Conservation (phyloP, 1,284 basidiomycete genomes). For the Ustilago cynodontis region DNA sequence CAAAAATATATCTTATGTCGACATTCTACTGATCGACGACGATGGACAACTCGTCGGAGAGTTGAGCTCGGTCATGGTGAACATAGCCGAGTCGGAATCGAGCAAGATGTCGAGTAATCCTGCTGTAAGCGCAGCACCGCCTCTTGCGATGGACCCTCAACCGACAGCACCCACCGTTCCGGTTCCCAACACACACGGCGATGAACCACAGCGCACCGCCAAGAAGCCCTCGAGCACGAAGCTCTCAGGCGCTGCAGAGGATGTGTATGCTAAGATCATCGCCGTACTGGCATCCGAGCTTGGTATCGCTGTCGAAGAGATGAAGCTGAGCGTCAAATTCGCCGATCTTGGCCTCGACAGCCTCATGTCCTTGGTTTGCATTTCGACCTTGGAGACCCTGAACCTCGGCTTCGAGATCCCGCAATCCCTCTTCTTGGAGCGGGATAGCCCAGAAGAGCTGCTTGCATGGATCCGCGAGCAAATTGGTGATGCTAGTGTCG, state of each 20-base stretch:
- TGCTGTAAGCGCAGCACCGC: background rate
- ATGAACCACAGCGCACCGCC: background rate
- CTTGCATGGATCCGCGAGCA: constrained; percentile 32
- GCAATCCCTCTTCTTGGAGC: constrained; percentile 50
- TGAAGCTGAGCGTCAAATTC: constrained; percentile 38
- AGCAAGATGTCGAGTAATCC: background rate
- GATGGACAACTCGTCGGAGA: constrained; percentile 14
- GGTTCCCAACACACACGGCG: background rate
- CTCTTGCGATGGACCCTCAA: background rate
- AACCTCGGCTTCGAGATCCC: constrained; percentile 39
- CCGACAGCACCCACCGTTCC: background rate
- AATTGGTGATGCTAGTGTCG: constrained; percentile 13
- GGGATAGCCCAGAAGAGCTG: constrained; percentile 41
- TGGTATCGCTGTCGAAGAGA: constrained; percentile 36
- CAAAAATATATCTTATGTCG: background rate
- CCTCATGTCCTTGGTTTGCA: constrained; percentile 54
- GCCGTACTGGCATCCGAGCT: constrained; percentile 39
- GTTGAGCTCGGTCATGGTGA: constrained; percentile 14
- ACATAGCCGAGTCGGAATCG: background rate
- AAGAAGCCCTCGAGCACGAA: background rate
- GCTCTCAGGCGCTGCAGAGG: constrained; percentile 5
- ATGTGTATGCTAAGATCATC: constrained; percentile 23
- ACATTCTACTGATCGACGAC: constrained; percentile 19
- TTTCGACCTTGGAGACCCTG: constrained; percentile 43
- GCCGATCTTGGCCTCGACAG: constrained; percentile 53